phyloP scores from a whole-genome alignment of 805 yeast species.

The Saccharomyces kudriavzevii region DNA sequence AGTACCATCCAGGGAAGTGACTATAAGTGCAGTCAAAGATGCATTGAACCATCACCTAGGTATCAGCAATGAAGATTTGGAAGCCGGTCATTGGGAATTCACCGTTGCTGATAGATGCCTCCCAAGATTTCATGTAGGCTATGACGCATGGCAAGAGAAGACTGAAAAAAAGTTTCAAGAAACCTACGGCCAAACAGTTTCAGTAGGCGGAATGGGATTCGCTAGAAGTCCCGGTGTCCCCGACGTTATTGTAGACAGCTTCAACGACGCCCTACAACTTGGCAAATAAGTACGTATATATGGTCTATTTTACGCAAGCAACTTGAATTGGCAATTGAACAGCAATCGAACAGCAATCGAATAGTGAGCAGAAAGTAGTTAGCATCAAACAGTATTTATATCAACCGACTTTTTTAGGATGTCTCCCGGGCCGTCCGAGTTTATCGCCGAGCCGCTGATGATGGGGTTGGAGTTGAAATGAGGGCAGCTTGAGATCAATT shows the following conservation, averaged over 20 bases:
- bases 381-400: background rate
- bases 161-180: conserved; percentile 30
- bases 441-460: background rate
- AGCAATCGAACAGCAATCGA: background rate
- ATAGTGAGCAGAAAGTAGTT: background rate
- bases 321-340: background rate
- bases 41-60: conserved; percentile 36
- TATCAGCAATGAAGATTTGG: conserved; percentile 25
- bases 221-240: conserved; percentile 85
- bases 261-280: conserved; percentile 42
- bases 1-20: conserved; percentile 13
- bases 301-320: background rate
- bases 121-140: conserved; percentile 76
- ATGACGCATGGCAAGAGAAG: conserved; percentile 36
- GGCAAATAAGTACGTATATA: background rate
- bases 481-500: background rate
- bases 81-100: conserved; percentile 30
- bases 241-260: conserved; percentile 64
- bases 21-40: conserved; percentile 27
- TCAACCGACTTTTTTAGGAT: background rate
- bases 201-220: conserved; percentile 72
- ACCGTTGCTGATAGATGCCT: conserved; percentile 50
- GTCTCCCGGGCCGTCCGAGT: background rate
- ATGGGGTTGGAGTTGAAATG: background rate
- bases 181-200: conserved; percentile 36